A percentile compares a stretch with the other conserved stretches of the same genome.
phyloP scores from a whole-genome alignment of 192 early-diverging fungal species.

The Geranomyces variabilis region DNA sequence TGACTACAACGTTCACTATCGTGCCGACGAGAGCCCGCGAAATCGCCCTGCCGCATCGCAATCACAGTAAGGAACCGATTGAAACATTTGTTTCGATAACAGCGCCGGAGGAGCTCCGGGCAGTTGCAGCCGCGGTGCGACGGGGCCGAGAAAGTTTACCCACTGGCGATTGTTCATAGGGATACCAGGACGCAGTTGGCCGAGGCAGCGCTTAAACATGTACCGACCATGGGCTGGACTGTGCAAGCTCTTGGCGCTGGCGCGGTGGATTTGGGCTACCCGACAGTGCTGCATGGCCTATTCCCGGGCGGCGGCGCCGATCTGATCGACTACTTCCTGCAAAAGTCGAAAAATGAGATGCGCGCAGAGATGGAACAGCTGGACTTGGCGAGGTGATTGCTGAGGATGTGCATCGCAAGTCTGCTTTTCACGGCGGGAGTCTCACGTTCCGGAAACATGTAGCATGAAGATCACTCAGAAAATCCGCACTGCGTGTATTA shows the following conservation, averaged over 20 bases:
- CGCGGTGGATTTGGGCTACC: constrained; percentile 68
- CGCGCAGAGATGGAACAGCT: constrained; percentile 61
- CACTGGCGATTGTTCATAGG: background rate
- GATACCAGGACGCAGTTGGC: constrained; percentile 49
- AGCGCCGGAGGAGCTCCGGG: background rate
- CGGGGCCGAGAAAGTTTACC: too few species aligned
- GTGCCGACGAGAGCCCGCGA: constrained; percentile 3
- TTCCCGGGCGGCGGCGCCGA: constrained; percentile 66
- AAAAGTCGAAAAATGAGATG: constrained; percentile 62
- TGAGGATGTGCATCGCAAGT: background rate
- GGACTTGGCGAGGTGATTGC: constrained; percentile 47
- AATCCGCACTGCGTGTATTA: constrained; percentile 62
- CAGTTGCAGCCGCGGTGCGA: too few species aligned
- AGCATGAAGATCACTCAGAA: constrained; percentile 51
- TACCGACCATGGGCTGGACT: constrained; percentile 78
- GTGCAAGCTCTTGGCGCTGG: constrained; percentile 64
- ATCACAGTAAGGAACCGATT: background rate
- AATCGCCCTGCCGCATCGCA: background rate
- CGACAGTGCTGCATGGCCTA: constrained; percentile 71
- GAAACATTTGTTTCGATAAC: background rate
- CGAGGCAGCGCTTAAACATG: constrained; percentile 65
- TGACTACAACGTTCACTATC: constrained; percentile 1
- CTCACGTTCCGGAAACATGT: background rate
- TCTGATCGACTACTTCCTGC: constrained; percentile 77
- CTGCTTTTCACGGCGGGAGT: background rate